Evolutionary conservation across 2,329 filamentous ascomycete genomes (phyloP).

Genomic region (Penicillium sp.): DNA sequence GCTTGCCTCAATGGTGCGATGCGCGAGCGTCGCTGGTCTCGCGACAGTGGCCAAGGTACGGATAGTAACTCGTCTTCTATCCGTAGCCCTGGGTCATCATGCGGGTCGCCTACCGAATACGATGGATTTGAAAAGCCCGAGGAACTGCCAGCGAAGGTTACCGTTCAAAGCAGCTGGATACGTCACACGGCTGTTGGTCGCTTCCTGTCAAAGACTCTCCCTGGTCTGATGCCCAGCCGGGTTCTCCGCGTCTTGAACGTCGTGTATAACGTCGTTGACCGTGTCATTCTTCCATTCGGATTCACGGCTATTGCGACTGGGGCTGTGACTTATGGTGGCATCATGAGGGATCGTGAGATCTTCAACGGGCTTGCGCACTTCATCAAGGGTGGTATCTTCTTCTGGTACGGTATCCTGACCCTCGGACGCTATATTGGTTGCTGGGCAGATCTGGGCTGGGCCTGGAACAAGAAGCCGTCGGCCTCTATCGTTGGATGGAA

Average conservation of each 20-base stretch:
- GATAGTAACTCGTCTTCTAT: slow-evolving; percentile 66
- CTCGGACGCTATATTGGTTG: slow-evolving; percentile 86
- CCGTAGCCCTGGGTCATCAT: slow-evolving; percentile 62
- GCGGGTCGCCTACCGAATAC: slow-evolving; percentile 48
- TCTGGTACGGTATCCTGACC: slow-evolving; percentile 85
- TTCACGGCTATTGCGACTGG: slow-evolving; percentile 72
- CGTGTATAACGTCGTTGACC: slow-evolving; percentile 67
- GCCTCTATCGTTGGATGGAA: slow-evolving; percentile 60
- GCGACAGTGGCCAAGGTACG: slow-evolving; percentile 72
- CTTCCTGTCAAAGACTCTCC: slow-evolving; percentile 54
- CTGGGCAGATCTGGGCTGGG: slow-evolving; percentile 89
- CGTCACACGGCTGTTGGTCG: slow-evolving; percentile 46
- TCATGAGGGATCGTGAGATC: slow-evolving; percentile 68
- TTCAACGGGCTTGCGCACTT: slow-evolving; percentile 90
- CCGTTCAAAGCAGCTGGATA: slow-evolving; percentile 40
- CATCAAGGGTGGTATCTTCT: slow-evolving; percentile 92
- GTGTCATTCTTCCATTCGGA: slow-evolving; percentile 72
- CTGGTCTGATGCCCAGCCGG: slow-evolving; percentile 54
- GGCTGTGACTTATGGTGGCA: slow-evolving; percentile 72
- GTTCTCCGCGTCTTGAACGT: slow-evolving; percentile 58
- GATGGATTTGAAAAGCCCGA: slow-evolving; percentile 49
- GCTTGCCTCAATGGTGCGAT: slow-evolving; percentile 37
- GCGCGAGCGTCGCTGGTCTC: slow-evolving; percentile 57
- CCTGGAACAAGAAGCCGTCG: slow-evolving; percentile 80
- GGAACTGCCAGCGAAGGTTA: slow-evolving; percentile 41